A percentile compares a stretch with the other conserved stretches of the same genome.
Conservation (phyloP, 2,329 filamentous ascomycete species). For the Arthrobotrys iridis region DNA sequence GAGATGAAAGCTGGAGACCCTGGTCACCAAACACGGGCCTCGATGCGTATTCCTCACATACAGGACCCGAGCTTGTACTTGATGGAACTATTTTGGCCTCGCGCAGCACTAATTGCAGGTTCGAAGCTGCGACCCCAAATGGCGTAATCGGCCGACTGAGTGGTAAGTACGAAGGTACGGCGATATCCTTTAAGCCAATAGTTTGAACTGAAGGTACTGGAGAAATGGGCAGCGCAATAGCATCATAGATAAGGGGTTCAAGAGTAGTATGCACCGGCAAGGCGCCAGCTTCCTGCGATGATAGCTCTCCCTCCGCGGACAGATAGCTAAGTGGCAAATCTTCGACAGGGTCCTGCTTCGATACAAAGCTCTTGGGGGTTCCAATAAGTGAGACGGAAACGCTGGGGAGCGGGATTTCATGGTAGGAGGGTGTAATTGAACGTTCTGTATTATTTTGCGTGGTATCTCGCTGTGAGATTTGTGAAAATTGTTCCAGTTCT, state of each 20-base stretch:
- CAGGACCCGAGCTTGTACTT: too few species aligned
- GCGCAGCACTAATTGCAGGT: not conserved
- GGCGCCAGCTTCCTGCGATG: not conserved
- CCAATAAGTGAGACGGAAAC: not conserved
- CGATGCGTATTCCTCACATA: too few species aligned
- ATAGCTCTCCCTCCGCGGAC: not conserved
- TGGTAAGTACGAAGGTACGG: not conserved
- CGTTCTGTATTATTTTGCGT: not conserved
- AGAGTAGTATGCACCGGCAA: not conserved
- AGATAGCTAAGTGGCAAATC: not conserved
- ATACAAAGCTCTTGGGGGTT: not conserved
- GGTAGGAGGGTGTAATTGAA: not conserved
- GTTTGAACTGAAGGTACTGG: not conserved
- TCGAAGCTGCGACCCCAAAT: not conserved
- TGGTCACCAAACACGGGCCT: too few species aligned
- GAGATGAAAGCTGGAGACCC: too few species aligned
- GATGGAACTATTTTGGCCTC: too few species aligned
- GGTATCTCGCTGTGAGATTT: not conserved
- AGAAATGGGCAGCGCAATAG: not conserved
- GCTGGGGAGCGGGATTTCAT: slow-evolving; percentile 3
- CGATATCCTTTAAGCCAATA: not conserved
- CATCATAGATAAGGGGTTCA: not conserved
- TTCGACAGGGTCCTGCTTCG: not conserved
- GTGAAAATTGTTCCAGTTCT: not conserved
- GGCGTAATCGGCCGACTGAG: not conserved